Conservation (phyloP, 2,329 filamentous ascomycete genomes). For the Colletotrichum scovillei region DNA sequence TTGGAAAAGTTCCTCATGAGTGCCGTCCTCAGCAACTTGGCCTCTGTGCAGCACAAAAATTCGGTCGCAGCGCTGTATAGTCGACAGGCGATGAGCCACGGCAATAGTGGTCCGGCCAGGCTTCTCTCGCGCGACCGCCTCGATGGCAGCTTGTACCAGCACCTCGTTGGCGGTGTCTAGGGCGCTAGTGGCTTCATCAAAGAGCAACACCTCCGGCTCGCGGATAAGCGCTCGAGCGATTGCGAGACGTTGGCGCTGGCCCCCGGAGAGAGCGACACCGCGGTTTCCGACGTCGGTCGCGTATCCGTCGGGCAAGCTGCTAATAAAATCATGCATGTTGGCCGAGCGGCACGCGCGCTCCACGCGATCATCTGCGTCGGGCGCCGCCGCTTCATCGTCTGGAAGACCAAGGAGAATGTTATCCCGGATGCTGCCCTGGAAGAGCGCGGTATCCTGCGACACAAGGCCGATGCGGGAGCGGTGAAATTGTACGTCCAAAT, state of each 20-base stretch:
- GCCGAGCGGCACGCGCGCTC: constrained; percentile 61
- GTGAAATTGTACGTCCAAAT: constrained; percentile 43
- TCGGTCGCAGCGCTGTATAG: constrained; percentile 62
- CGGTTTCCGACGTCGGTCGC: constrained; percentile 67
- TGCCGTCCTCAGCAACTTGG: constrained; percentile 67
- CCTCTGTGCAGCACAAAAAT: constrained; percentile 71
- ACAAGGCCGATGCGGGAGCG: constrained; percentile 45
- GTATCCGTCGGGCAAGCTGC: constrained; percentile 61
- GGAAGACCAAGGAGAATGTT: constrained; percentile 60
- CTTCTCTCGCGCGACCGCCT: constrained; percentile 24
- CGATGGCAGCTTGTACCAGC: constrained; percentile 56
- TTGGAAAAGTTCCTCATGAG: constrained; percentile 66
- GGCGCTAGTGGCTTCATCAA: constrained; percentile 49
- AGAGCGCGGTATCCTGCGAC: constrained; percentile 50
- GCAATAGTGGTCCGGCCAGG: constrained; percentile 65
- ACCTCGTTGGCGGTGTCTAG: constrained; percentile 64
- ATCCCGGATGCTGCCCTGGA: constrained; percentile 55
- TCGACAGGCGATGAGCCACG: constrained; percentile 70
- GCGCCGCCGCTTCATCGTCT: constrained; percentile 47
- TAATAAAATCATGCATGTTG: constrained; percentile 64
- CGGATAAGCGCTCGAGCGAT: constrained; percentile 72
- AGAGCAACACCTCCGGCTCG: constrained; percentile 69
- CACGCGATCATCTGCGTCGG: constrained; percentile 54
- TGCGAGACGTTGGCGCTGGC: constrained; percentile 71
- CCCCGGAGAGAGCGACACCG: constrained; percentile 70